phyloP scores from a whole-genome alignment of 116 monocot genomes.

The Zostera marina region DNA sequence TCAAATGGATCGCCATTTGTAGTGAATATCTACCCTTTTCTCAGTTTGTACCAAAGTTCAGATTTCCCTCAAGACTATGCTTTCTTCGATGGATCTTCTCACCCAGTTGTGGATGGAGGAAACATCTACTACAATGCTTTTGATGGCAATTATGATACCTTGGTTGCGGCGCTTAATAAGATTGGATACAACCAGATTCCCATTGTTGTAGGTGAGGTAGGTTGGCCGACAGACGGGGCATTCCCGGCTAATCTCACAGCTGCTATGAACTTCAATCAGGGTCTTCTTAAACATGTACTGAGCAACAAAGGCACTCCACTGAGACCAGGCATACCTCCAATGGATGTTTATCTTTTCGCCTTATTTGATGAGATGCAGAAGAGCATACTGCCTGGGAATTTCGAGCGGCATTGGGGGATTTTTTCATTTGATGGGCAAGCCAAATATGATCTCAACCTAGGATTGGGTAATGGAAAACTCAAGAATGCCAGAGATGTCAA shows the following conservation, averaged over 20 bases:
- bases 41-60: constrained; percentile 57
- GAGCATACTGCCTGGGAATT: constrained; percentile 59
- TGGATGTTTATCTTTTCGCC: constrained; percentile 78
- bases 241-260: constrained; percentile 65
- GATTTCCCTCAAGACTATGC: constrained; percentile 95
- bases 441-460: constrained; percentile 71
- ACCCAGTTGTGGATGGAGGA: constrained; percentile 57
- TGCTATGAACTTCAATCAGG: constrained; percentile 81
- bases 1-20: constrained; percentile 70
- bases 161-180: constrained; percentile 52
- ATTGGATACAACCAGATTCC: constrained; percentile 71
- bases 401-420: constrained; percentile 91
- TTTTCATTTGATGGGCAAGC: constrained; percentile 91
- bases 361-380: constrained; percentile 83
- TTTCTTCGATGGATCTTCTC: constrained; percentile 69
- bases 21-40: constrained; percentile 88
- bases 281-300: constrained; percentile 55
- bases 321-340: constrained; percentile 54
- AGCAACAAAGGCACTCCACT: constrained; percentile 75
- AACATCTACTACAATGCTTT: constrained; percentile 79
- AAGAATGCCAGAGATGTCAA: constrained; percentile 62
- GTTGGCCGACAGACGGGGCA: constrained; percentile 84
- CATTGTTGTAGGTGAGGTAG: constrained; percentile 75
- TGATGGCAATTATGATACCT: constrained; percentile 84
- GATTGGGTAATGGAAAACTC: constrained; percentile 32